Percentiles rank a stretch among this genome's conserved stretches.
These are phyloP conservation scores for Boletus eberwhitei DNA, from an alignment of 768 basidiomycete genomes.

Conservation along the genomic window DNA sequence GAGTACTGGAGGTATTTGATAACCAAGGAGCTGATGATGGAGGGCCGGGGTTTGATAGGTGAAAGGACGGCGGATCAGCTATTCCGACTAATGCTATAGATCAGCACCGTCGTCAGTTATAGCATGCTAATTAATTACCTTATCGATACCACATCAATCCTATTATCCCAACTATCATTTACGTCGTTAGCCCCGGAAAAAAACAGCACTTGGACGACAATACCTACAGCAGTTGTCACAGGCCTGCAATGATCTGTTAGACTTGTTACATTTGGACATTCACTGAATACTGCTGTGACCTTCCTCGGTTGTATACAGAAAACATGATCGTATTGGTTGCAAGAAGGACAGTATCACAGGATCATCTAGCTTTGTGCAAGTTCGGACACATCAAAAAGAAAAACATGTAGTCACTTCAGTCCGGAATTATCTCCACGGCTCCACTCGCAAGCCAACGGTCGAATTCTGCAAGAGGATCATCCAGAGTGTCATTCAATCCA, in stretches of 20 bases:
- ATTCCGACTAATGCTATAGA: neutral
- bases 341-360: too few species aligned
- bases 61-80: neutral
- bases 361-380: neutral
- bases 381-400: neutral
- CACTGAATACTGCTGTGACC: too few species aligned
- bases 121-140: neutral
- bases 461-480: conserved; percentile 62
- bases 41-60: neutral
- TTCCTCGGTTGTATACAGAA: neutral
- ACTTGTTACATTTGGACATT: too few species aligned
- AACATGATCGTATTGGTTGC: neutral
- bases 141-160: neutral
- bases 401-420: conserved; percentile 8
- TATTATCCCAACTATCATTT: neutral
- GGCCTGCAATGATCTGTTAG: too few species aligned
- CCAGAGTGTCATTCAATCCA: conserved; percentile 11
- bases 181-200: too few species aligned
- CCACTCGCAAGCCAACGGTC: conserved; percentile 69
- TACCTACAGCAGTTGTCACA: too few species aligned
- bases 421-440: conserved; percentile 49
- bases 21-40: conserved; percentile 31
- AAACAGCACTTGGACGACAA: neutral
- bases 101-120: too few species aligned
- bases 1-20: conserved; percentile 58